Conservation (phyloP, 2,329 filamentous ascomycete genomes). For the Claviceps sp. region DNA sequence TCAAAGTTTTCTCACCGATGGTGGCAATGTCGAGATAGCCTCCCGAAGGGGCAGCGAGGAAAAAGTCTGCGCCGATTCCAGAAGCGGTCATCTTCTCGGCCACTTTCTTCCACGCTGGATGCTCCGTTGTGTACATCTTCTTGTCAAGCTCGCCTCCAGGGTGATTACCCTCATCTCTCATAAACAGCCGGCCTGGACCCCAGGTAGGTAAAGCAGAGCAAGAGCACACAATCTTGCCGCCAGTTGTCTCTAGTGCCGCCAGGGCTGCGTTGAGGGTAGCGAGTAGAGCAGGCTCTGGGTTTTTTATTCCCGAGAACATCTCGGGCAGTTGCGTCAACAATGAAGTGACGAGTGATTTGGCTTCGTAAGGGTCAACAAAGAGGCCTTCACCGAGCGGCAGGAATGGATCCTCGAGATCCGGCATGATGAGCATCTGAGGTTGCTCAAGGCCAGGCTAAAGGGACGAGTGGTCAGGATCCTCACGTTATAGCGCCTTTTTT, state of each 20-base stretch:
- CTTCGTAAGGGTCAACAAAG: constrained; percentile 89
- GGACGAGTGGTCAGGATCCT: background rate
- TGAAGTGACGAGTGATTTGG: constrained; percentile 73
- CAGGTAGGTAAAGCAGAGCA: constrained; percentile 79
- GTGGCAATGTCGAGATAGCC: constrained; percentile 90
- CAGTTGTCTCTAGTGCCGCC: constrained; percentile 71
- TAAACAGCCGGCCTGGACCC: constrained; percentile 73
- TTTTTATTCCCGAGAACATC: constrained; percentile 79
- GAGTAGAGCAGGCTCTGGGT: constrained; percentile 78
- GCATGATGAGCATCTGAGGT: constrained; percentile 98
- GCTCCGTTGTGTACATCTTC: constrained; percentile 82
- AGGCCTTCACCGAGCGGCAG: constrained; percentile 81
- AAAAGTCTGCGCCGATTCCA: constrained; percentile 86
- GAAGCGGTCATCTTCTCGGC: constrained; percentile 78
- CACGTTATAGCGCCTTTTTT: no score
- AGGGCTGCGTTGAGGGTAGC: constrained; percentile 74
- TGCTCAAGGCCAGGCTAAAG: constrained; percentile 59
- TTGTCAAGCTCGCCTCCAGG: constrained; percentile 80
- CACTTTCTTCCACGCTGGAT: constrained; percentile 73
- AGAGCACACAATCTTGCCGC: constrained; percentile 85
- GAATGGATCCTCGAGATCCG: constrained; percentile 92
- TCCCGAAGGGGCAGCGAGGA: constrained; percentile 79
- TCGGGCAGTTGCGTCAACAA: constrained; percentile 71
- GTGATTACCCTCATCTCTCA: constrained; percentile 80
- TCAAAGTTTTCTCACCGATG: constrained; percentile 45